Base-by-base conservation (phyloP, 192 early-diverging fungal species). In the Umbelopsis ramanniana region DNA sequence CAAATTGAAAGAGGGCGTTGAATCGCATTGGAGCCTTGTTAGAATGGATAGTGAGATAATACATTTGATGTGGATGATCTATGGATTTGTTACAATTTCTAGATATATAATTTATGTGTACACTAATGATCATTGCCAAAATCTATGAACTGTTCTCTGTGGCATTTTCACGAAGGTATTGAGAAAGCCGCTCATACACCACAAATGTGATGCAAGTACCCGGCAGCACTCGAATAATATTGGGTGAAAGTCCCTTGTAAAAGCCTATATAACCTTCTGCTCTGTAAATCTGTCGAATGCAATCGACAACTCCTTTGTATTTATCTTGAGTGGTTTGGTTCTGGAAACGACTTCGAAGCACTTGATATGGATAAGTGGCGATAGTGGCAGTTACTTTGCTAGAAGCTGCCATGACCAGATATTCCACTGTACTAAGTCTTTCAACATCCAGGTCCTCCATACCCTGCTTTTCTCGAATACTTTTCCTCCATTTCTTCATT, bases 161-260 rank as follows among this genome's bases (percentile, higher is more conserved):
- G 14, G 89, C 85, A 53, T 85, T 82, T 4, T 85, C 75, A n/a
- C 86, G 89, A 68, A 90, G 83, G 57, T 82, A 88, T 5, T 81
- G 82, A 12, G 83, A 82, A 53, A 92, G 79, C 43, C 86, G 91
- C 71, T 97, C 97, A 75, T 99, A 99, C 0, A 96, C 94, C n/a
- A 93, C 86, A 88, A 99, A 99, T 2, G 97, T 99, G 23, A 97
- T 89, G 63, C 92, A 90, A 9, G 96, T 97, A 7, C 97, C 95
- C 2, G 97, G 97, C 35, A 97, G 79, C 0, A 99, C 95, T 12
- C 96, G 88, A 11, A 97, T 76, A 14, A 98, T 78, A 50, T 93
- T 95, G 4, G 94, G 90, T 1, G 93, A 94, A 53, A 96, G 82
- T 0, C 96, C 96, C 77, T 97, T 97, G 85, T 97, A 97, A 72